These are phyloP conservation scores for Fusarium sulawesiense DNA, from an alignment of 2,329 filamentous ascomycete genomes.

Conservation along the genomic window DNA sequence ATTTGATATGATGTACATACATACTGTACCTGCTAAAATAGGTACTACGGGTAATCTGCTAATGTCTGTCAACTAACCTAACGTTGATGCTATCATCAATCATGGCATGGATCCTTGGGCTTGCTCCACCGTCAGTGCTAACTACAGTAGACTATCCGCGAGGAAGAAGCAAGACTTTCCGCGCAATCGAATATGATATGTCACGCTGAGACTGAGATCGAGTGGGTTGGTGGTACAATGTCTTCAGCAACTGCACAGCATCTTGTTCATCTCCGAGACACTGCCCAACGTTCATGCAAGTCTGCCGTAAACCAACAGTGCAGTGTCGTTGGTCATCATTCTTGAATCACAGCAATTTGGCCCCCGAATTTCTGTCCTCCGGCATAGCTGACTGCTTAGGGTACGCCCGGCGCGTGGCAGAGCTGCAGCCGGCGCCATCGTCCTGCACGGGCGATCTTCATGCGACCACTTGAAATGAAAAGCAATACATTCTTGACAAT, in stretches of 20 bases:
- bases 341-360: constrained; percentile 17
- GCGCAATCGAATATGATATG: constrained; percentile 11
- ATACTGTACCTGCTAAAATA: not conserved
- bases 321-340: too few species aligned
- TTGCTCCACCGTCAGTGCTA: not conserved
- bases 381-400: constrained; percentile 8
- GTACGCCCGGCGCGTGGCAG: constrained; percentile 25
- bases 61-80: not conserved
- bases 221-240: not conserved
- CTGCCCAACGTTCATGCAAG: constrained; percentile 17
- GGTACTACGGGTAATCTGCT: not conserved
- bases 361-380: constrained; percentile 22
- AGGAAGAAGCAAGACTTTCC: not conserved
- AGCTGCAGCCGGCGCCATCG: constrained; percentile 28
- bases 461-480: constrained; percentile 31
- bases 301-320: constrained; percentile 3
- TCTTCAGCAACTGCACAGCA: not conserved
- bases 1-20: not conserved
- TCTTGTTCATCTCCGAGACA: constrained; percentile 5
- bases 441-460: constrained; percentile 34
- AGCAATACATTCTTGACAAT: not conserved
- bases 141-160: not conserved
- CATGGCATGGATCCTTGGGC: not conserved
- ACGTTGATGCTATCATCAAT: constrained; percentile 3
- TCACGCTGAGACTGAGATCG: not conserved